These are phyloP conservation scores for Steccherinum ochraceum DNA, from an alignment of 768 basidiomycete species.

Conservation along the genomic window DNA sequence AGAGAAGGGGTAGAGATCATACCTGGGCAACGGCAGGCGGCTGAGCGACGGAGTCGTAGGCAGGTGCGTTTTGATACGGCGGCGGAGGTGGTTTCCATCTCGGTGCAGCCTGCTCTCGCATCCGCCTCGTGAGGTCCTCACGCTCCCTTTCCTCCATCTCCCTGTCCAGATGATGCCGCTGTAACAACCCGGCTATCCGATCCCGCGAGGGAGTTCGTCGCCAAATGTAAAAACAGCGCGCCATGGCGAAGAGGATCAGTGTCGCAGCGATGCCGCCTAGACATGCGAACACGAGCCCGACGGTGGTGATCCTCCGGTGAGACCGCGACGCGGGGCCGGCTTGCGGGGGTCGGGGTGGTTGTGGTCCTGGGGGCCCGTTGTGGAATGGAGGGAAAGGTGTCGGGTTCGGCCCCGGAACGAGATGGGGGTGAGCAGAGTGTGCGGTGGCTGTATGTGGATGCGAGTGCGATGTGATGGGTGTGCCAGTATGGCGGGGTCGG, in stretches of 20 bases:
- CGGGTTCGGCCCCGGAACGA: neutral
- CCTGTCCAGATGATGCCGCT: slow-evolving; percentile 40
- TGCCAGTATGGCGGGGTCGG: neutral
- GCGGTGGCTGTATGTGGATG: too few relatives aligned
- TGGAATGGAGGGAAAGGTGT: neutral
- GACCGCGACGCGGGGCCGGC: slow-evolving; percentile 2
- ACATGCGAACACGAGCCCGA: slow-evolving; percentile 39
- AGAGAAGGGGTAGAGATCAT: too few relatives aligned
- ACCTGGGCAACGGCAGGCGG: too few relatives aligned
- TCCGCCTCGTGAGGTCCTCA: slow-evolving; percentile 22
- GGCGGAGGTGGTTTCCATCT: slow-evolving; percentile 39
- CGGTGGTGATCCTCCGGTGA: slow-evolving; percentile 10
- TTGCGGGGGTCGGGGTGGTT: slow-evolving; percentile 2
- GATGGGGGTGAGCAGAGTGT: too few relatives aligned
- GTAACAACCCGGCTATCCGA: slow-evolving; percentile 34
- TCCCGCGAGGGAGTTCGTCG: slow-evolving; percentile 39
- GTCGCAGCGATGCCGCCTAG: slow-evolving; percentile 31
- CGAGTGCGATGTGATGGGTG: neutral
- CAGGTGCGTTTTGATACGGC: slow-evolving; percentile 46
- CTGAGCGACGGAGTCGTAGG: slow-evolving; percentile 34
- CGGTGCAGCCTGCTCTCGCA: slow-evolving; percentile 16
- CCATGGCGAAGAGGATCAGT: slow-evolving; percentile 26
- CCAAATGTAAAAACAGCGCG: slow-evolving; percentile 40
- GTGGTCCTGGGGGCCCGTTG: slow-evolving; percentile 3
- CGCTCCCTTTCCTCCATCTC: slow-evolving; percentile 46